A percentile compares a stretch with the other conserved stretches of the same genome.
Conservation (phyloP, 495 filamentous ascomycete species). For the Penicillium herquei region DNA sequence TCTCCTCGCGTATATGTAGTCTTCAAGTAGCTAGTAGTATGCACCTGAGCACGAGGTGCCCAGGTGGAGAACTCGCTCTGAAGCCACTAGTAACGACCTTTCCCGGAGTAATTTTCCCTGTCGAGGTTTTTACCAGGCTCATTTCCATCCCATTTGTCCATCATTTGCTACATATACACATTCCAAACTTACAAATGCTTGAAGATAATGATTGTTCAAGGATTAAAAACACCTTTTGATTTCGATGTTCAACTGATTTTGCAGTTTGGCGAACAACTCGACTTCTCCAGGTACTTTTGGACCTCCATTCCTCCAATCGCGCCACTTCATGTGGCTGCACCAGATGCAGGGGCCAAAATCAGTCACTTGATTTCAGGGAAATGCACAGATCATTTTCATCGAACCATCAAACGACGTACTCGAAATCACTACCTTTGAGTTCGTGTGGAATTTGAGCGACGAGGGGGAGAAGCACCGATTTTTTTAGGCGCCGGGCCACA, state of each 20-base stretch:
- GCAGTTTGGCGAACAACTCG: too few relatives aligned
- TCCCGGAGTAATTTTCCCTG: constrained; percentile 20
- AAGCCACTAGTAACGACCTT: too few relatives aligned
- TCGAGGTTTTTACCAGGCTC: too few relatives aligned
- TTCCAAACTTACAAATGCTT: background rate
- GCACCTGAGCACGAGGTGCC: too few relatives aligned
- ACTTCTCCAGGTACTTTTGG: constrained; percentile 3
- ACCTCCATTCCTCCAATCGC: background rate
- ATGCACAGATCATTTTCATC: constrained; percentile 17
- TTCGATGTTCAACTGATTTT: too few relatives aligned
- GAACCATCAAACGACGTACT: background rate
- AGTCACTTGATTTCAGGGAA: constrained; percentile 16
- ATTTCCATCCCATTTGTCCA: too few relatives aligned
- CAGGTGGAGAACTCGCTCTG: too few relatives aligned
- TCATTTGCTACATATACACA: too few relatives aligned
- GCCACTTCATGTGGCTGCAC: constrained; percentile 17
- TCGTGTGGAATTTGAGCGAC: background rate
- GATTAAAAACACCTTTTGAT: too few relatives aligned
- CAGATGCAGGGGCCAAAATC: constrained; percentile 11
- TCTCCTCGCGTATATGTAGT: background rate
- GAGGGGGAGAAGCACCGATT: constrained; percentile 8
- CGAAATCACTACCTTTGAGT: background rate
- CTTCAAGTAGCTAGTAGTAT: too few relatives aligned
- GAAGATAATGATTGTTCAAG: too few relatives aligned
- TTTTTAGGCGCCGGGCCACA: constrained; percentile 23